Evolutionary conservation across 208 protist species (phyloP).

Genomic region (Acanthamoeba culbertsoni): DNA sequence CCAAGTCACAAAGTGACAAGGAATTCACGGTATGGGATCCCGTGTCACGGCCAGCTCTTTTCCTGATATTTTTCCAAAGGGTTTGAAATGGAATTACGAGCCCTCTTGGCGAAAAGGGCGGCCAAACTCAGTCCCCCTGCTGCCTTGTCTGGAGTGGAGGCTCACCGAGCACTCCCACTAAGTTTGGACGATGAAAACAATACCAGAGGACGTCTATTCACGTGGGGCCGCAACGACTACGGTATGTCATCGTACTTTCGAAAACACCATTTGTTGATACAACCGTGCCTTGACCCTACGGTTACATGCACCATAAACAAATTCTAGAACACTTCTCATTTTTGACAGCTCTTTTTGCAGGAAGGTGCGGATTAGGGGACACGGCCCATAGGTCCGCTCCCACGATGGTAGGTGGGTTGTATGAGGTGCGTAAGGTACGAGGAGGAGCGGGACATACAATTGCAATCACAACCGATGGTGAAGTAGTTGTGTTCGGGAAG

Average conservation of each 20-base stretch:
- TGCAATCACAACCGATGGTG: neutral
- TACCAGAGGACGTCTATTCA: neutral
- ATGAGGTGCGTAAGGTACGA: neutral
- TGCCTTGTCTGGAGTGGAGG: too few relatives aligned
- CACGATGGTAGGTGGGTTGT: neutral
- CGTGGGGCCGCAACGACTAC: conserved; percentile 29
- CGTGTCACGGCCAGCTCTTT: too few relatives aligned
- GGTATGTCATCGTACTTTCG: neutral
- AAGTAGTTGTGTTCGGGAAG: neutral
- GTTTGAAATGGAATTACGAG: too few relatives aligned
- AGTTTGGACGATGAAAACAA: neutral
- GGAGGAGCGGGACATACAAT: neutral
- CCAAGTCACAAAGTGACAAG: too few relatives aligned
- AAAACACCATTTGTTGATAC: neutral
- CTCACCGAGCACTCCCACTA: too few relatives aligned
- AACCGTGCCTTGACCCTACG: neutral
- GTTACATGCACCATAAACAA: neutral
- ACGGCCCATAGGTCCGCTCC: neutral
- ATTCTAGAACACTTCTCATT: neutral
- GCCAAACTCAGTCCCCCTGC: too few relatives aligned
- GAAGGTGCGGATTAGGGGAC: neutral
- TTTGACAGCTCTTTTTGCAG: neutral
- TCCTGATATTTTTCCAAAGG: too few relatives aligned
- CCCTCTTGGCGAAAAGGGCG: too few relatives aligned
- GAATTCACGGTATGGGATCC: too few relatives aligned